Evolutionary conservation across 352 stramenopile genomes (phyloP).

Genomic region (Blastocystis sp.): DNA sequence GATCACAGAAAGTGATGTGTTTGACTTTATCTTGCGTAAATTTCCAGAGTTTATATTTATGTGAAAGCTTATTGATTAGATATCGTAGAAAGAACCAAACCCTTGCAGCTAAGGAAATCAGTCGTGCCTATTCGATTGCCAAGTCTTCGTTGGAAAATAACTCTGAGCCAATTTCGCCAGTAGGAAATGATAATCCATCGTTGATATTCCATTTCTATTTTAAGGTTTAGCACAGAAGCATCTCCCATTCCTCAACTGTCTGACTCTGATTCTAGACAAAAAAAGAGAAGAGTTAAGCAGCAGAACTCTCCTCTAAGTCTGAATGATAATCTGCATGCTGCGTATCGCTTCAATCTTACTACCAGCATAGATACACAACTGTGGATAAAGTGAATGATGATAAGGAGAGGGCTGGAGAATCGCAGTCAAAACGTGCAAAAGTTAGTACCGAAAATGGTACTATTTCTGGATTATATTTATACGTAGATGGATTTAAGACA

Average conservation of each 20-base stretch:
- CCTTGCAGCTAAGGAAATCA: constrained; percentile 8
- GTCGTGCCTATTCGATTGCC: constrained; percentile 7
- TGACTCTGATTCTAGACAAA: constrained; percentile 72
- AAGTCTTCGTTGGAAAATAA: not conserved
- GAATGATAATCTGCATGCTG: constrained; percentile 56
- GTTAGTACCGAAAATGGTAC: not conserved
- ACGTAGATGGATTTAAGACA: constrained; percentile 33
- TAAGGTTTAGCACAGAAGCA: not conserved
- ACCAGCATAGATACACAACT: constrained; percentile 32
- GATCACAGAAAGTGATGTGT: not conserved
- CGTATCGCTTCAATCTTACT: not conserved
- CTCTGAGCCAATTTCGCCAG: not conserved
- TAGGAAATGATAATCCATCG: not conserved
- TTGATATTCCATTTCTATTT: not conserved
- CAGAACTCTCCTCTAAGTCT: constrained; percentile 32
- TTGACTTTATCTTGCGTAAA: not conserved
- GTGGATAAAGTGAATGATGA: constrained; percentile 47
- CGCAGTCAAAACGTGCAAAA: constrained; percentile 8
- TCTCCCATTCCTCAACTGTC: not conserved
- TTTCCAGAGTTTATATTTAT: not conserved
- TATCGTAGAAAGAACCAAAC: constrained; percentile 34
- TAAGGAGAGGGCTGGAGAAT: constrained; percentile 32
- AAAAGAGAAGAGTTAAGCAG: constrained; percentile 67
- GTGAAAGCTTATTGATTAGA: not conserved
- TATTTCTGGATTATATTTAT: not conserved